Evolutionary conservation across 1,284 basidiomycete species (phyloP).

Genomic region (Singerocomus rubriflavus): DNA sequence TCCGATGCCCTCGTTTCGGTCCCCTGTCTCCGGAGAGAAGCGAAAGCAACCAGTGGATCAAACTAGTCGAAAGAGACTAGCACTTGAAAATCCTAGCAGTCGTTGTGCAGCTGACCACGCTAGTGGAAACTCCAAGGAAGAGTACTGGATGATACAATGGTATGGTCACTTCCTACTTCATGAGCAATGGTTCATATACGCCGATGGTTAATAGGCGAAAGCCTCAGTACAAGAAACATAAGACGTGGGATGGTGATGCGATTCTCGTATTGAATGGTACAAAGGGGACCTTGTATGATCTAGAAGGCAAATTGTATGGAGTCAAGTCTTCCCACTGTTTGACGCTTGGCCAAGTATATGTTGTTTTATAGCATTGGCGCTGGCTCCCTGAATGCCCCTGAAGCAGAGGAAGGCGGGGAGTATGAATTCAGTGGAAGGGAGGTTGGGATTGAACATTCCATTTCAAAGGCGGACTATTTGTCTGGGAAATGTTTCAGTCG

Average conservation of each 20-base stretch:
- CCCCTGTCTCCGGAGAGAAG: conserved; percentile 26
- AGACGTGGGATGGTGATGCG: conserved; percentile 88
- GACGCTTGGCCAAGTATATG: conserved; percentile 6
- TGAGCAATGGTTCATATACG: neutral
- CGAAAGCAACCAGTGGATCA: conserved; percentile 29
- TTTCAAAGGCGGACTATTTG: conserved; percentile 57
- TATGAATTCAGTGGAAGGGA: conserved; percentile 67
- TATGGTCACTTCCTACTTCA: conserved; percentile 26
- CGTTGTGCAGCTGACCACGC: conserved; percentile 6
- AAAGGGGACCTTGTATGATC: conserved; percentile 55
- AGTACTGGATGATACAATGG: conserved; percentile 74
- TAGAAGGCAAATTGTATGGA: conserved; percentile 58
- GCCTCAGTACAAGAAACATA: conserved; percentile 83
- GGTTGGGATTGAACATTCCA: conserved; percentile 58
- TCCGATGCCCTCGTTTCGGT: conserved; percentile 17
- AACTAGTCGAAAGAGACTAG: conserved; percentile 36
- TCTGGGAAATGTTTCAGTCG: conserved; percentile 63
- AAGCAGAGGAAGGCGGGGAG: conserved; percentile 48
- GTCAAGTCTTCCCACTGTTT: neutral
- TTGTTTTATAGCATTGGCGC: conserved; percentile 36
- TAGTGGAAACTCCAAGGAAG: conserved; percentile 25
- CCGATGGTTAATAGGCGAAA: conserved; percentile 51
- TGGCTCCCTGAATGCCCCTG: conserved; percentile 39
- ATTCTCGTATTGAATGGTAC: conserved; percentile 53
- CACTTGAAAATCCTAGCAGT: conserved; percentile 24